These are phyloP conservation scores for Pichia rugopelliculosa DNA, from an alignment of 805 yeast genomes.

Conservation along the genomic window DNA sequence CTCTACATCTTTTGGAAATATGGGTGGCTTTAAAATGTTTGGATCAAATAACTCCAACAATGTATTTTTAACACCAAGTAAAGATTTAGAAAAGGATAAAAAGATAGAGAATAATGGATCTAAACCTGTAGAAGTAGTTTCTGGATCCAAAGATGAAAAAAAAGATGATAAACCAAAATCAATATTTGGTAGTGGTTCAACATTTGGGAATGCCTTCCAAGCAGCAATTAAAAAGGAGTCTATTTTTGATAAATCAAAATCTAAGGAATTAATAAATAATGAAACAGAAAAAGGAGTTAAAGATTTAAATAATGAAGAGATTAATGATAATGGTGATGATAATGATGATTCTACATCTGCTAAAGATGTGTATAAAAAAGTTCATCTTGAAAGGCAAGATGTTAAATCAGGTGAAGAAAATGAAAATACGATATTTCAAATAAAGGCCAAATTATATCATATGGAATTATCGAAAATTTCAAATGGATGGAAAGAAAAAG, in stretches of 20 bases:
- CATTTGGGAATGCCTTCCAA: conserved; percentile 50
- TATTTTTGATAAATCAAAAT: conserved; percentile 38
- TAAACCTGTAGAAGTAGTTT: neutral
- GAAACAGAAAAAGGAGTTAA: conserved; percentile 4
- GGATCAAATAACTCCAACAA: conserved; percentile 20
- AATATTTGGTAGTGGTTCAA: conserved; percentile 39
- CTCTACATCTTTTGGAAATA: conserved; percentile 41
- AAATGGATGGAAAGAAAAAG: conserved; percentile 94
- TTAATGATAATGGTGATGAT: conserved; percentile 23
- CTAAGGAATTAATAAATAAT: neutral
- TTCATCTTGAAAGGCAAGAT: conserved; percentile 53
- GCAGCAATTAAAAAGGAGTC: conserved; percentile 45
- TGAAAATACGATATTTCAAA: conserved; percentile 60
- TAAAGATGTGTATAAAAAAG: conserved; percentile 39
- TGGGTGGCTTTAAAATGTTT: conserved; percentile 31
- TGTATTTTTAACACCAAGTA: conserved; percentile 27
- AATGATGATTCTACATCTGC: conserved; percentile 7
- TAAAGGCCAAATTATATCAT: conserved; percentile 73
- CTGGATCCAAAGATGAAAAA: neutral
- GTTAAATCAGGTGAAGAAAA: conserved; percentile 86
- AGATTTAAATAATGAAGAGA: conserved; percentile 10
- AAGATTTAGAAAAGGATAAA: neutral
- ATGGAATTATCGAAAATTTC: conserved; percentile 56
- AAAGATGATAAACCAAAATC: too few species aligned
- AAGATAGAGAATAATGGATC: neutral